Percentiles rank a stretch among this genome's conserved stretches.
Evolutionary conservation across 257 asterid genomes (phyloP).

Genomic region (Gentiana dahurica): DNA sequence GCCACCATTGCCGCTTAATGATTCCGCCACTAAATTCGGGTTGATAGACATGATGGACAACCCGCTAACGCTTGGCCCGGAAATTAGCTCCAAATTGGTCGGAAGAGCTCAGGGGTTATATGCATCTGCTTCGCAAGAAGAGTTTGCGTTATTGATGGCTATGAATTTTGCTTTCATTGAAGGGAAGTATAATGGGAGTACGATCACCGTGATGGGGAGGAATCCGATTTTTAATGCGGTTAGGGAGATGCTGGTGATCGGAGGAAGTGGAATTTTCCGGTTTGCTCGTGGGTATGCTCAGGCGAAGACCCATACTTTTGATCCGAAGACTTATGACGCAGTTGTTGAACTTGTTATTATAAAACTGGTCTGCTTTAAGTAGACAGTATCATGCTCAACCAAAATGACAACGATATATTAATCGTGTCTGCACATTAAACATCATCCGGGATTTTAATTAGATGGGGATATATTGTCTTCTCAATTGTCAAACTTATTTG

Average conservation of each 20-base stretch:
- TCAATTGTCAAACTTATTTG: too few species aligned
- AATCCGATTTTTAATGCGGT: constrained; percentile 28
- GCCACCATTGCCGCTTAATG: constrained; percentile 3
- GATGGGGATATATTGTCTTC: too few species aligned
- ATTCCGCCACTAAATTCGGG: constrained; percentile 11
- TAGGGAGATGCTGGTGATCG: constrained; percentile 61
- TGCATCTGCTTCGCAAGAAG: constrained; percentile 19
- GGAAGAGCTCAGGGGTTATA: constrained; percentile 17
- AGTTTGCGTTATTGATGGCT: constrained; percentile 12
- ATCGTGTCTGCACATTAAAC: too few species aligned
- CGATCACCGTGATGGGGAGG: constrained; percentile 34
- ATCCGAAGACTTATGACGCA: constrained; percentile 43
- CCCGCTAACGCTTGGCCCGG: constrained; percentile 10
- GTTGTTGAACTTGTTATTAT: constrained; percentile 31
- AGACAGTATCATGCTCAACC: too few species aligned
- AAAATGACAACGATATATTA: too few species aligned
- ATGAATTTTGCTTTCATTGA: constrained; percentile 17
- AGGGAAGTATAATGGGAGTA: constrained; percentile 17
- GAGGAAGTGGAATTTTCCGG: constrained; percentile 67
- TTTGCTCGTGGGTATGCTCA: constrained; percentile 51
- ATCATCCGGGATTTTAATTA: too few species aligned
- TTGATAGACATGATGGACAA: constrained; percentile 14
- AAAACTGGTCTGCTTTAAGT: too few species aligned
- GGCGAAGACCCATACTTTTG: constrained; percentile 37
- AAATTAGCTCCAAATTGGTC: constrained; percentile 10